These are phyloP conservation scores for Phytophthora meadii DNA, from an alignment of 352 stramenopile species.

Conservation along the genomic window DNA sequence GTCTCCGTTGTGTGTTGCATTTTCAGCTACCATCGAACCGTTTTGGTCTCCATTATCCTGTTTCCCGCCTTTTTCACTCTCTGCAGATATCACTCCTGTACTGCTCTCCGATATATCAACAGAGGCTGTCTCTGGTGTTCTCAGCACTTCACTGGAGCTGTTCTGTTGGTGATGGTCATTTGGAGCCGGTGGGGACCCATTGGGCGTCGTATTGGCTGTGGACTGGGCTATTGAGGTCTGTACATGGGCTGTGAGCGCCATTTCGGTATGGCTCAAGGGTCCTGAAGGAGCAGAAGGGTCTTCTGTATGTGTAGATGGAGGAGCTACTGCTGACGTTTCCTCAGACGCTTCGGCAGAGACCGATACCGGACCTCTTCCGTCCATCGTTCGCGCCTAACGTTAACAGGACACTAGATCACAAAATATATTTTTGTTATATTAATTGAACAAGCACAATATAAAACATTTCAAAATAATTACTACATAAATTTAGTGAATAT, in stretches of 20 bases:
- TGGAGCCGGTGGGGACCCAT: neutral
- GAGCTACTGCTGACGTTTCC: slow-evolving; percentile 7
- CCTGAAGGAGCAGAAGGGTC: neutral
- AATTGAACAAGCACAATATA: too few relatives aligned
- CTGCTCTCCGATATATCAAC: slow-evolving; percentile 15
- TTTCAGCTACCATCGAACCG: neutral
- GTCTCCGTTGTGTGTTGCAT: neutral
- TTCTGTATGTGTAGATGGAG: neutral
- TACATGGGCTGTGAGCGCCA: neutral
- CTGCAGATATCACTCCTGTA: neutral
- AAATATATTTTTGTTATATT: too few relatives aligned
- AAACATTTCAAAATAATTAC: too few relatives aligned
- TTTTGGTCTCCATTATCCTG: neutral
- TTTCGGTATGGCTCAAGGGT: neutral
- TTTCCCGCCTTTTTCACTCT: slow-evolving; percentile 14
- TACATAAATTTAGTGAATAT: too few relatives aligned
- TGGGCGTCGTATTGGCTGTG: neutral
- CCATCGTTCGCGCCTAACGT: slow-evolving; percentile 19
- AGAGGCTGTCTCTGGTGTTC: slow-evolving; percentile 9
- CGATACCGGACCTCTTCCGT: slow-evolving; percentile 6
- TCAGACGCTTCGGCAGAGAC: slow-evolving; percentile 6
- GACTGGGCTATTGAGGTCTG: neutral
- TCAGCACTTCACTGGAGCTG: neutral
- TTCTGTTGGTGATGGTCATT: neutral
- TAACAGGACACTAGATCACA: neutral